Evolutionary conservation across 202 grass and related monocot genomes (phyloP).

Genomic region (Musa balbisiana): DNA sequence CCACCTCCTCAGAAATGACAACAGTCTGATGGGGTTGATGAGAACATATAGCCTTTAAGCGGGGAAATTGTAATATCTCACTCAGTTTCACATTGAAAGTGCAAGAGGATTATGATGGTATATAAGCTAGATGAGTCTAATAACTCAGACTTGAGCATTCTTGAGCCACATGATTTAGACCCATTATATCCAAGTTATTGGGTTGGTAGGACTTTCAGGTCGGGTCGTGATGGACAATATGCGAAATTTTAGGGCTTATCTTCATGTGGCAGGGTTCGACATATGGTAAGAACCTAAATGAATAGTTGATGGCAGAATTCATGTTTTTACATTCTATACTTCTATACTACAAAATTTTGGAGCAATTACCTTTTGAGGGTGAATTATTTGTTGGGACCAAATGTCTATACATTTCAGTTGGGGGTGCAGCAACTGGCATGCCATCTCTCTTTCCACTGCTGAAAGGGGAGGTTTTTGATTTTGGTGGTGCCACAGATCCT

Average conservation of each 20-base stretch:
- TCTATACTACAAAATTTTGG: not conserved
- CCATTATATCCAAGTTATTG: too few relatives aligned
- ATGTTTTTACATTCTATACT: not conserved
- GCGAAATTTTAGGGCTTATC: not conserved
- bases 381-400: not conserved
- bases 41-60: too few relatives aligned
- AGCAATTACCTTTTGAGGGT: not conserved
- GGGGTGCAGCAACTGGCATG: conserved; percentile 26
- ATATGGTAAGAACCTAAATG: not conserved
- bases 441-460: conserved; percentile 10
- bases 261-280: not conserved
- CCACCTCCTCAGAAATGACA: too few relatives aligned
- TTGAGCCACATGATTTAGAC: too few relatives aligned
- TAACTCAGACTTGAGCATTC: too few relatives aligned
- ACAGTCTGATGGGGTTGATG: too few relatives aligned
- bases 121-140: too few relatives aligned
- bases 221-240: too few relatives aligned
- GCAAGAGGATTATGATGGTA: too few relatives aligned
- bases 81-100: too few relatives aligned
- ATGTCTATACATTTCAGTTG: not conserved
- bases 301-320: not conserved
- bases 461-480: not conserved
- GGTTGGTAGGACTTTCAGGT: too few relatives aligned
- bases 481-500: not conserved
- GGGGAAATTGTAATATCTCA: too few relatives aligned